These are phyloP conservation scores for Rhipidocladum racemiflorum DNA, from an alignment of 176 grass and related monocot genomes.

Conservation along the genomic window DNA sequence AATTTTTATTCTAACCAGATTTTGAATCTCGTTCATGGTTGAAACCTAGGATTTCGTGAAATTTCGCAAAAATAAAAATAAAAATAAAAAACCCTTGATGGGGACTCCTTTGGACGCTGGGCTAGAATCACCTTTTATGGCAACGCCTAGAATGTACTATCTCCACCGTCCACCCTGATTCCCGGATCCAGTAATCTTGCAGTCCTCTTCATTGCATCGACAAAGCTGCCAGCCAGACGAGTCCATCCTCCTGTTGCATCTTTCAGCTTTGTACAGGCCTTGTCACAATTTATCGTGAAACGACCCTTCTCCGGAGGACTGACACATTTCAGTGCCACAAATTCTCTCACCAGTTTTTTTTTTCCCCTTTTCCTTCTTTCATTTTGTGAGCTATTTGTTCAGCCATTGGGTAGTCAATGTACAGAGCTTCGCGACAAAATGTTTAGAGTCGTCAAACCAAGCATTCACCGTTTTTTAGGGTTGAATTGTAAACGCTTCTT, in stretches of 20 bases:
- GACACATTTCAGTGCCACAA: neutral
- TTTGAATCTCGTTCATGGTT: too few relatives aligned
- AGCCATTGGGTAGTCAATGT: too few relatives aligned
- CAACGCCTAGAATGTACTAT: neutral
- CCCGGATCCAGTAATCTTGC: neutral
- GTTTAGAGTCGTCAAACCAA: neutral
- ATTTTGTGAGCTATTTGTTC: neutral
- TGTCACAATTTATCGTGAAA: neutral
- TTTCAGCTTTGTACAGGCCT: neutral
- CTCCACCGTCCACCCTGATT: neutral
- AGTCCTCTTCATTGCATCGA: neutral
- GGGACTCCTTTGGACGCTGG: slow-evolving; percentile 17
- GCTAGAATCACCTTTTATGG: neutral
- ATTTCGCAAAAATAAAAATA: too few relatives aligned
- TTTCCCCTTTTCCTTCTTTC: neutral
- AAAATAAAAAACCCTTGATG: too few relatives aligned
- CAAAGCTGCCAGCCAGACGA: neutral
- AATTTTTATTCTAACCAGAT: too few relatives aligned
- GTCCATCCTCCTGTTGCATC: too few relatives aligned
- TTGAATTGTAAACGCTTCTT: neutral
- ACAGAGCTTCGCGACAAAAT: neutral
- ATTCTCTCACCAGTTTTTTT: neutral
- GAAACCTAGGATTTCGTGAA: too few relatives aligned
- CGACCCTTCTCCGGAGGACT: neutral
- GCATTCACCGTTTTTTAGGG: neutral